Base-by-base conservation (phyloP, 371 early-diverging fungal species). In the Rhizopus sp. region DNA sequence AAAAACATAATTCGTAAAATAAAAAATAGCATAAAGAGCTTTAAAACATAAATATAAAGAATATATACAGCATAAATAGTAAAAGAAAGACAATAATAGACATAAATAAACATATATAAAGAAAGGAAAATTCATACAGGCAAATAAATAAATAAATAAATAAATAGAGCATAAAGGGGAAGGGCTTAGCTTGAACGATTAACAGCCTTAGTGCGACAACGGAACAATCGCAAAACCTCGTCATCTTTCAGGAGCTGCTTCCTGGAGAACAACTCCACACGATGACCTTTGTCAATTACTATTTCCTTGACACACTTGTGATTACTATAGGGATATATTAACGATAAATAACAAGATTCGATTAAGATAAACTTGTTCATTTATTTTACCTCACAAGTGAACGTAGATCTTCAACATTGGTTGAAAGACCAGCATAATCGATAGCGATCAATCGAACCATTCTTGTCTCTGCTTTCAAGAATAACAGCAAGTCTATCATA, bases 351-450 rank as follows among this genome's bases (percentile, higher is more conserved):
- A 55, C 33, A 42, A 54, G 54, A 53, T 41, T 23, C 53, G 53
- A 41, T 40, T 41, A 53, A 53, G 44, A 32, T 53, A 53, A 53
- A 42, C 42, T 33, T 53, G 16, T 53, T 53, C 53, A 46, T 46
- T 55, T 55, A 46, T 55, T 46, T 55, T 55, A 46, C 46, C 55
- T 55, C 46, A 55, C 55, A 55, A 55, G 37, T 55, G 55, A 46
- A 45, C 46, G 55, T 37, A 55, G 46, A 37, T 55, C 55, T 30
- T 45, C 55, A 34, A 55, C 32, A 35, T 55, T 55, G 55, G 55
- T 46, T 17, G 46, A 35, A 46, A 55, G 55, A 33, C 55, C 55
- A 2, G 45, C 37, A 55, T 46, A 55, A 46, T 55, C 53, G 42
- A 53, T 53, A n/a, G 53, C 42, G 41, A 42, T 33, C 15, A 53